Base-by-base conservation (phyloP, 78 protist species). In the Speleostelium caveatum region DNA sequence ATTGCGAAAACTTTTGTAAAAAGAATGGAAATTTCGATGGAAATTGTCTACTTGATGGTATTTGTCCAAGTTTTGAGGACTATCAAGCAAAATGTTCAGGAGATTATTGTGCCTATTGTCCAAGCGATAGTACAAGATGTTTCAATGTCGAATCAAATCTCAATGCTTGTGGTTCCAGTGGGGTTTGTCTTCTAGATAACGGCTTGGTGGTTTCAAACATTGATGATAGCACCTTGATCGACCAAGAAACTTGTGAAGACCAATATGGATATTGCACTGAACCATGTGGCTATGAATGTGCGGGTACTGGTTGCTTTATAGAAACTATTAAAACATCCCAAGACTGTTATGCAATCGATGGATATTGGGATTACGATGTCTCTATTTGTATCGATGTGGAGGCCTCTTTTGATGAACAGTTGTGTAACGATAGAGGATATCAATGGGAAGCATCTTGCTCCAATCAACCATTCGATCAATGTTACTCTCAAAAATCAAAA, bases 71-170 rank as follows among this genome's bases (percentile, higher is more conserved):
- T n/a, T n/a, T n/a, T n/a, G n/a, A n/a, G n/a, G n/a, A n/a, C n/a
- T n/a, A n/a, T n/a, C n/a, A n/a, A n/a, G n/a, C n/a, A n/a, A n/a
- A n/a, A n/a, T n/a, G n/a, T n/a, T n/a, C n/a, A n/a, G n/a, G n/a
- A 28, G 51, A 42, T 0, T 83, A 24, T 61, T 83, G 91, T 69
- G 91, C 79, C 6, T 59, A 83, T 30, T 83, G 91, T 59, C 21
- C 91, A n/a, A 59, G 53, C 12, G 60, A 83, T 42, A 10, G 17
- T 5, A 41, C 91, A 56, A 36, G 35, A 53, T 83, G 91, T 21
- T 51, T 58, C 10, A 17, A 32, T 1, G 51, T 83, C 21, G 8
- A n/a, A n/a, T 0, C 30, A 66, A 4, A 5, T 19, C 8, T 3
- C 45, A 4, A 33, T 22, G 21, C 58, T 41, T n/a, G 55, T 28